Evolutionary conservation across 202 grass and related monocot species (phyloP), one percentile per base, ranked within the genome.

Genomic region (Alloteropsis angusta): DNA sequence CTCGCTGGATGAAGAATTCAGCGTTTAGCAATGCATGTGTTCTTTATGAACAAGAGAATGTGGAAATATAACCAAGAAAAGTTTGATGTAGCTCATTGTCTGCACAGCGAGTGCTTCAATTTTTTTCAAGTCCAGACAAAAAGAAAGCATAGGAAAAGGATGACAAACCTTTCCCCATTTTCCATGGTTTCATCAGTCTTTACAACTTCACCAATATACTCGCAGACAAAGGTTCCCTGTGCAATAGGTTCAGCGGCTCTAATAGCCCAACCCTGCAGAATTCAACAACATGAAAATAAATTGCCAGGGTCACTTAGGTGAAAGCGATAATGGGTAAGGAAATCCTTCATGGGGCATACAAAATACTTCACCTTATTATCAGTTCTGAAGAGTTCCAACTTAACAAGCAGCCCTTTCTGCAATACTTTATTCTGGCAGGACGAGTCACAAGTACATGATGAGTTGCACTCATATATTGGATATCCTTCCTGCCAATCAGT

Each of bases 231-330:
- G 61, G 88, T 93, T 61, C 96, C 96, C 52, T 79, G 77, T 42
- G 88, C 68, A 86, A 99, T 93, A 56, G 81, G 79, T 85, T 96
- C 92, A 71, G 76, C 74, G 77, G 96, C 84, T 85, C 92, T 88
- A 81, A 99, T 85, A 84, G 86, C 96, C 96, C 96, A 99, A 81
- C 92, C 96, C 96, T 99, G 82, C 60, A 96, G 43, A 70, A 86
- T 71, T 78, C 43, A 18, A 77, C 47, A 77, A 18, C 11, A 76
- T 87, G 78, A 75, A 41, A 77, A 35, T 42, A 81, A 82, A 48
- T 54, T 84, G 59, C 57, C 60, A 68, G 12, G 46, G 25, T 36
- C 4, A 25, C 57, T 79, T 41, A 72, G 22, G 65, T 41, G 6
- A 23, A 66, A 32, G n/a, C 22, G 18, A 65, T 32, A 22, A 65